Base-by-base conservation (phyloP, 805 yeast genomes). In the Candida lessepsii region DNA sequence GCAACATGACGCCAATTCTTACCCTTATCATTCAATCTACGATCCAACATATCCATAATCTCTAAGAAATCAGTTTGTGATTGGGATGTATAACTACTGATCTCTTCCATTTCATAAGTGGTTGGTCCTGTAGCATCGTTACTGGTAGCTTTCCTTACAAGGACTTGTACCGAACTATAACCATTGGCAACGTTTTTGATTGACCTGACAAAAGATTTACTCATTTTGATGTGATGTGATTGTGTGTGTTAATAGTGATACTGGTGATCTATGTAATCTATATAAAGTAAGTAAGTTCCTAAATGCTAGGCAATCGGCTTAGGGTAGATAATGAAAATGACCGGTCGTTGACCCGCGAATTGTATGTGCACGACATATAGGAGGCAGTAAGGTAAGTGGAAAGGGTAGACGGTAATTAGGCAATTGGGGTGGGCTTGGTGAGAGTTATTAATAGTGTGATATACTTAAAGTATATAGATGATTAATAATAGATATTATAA, bases 1-100 rank as follows among this genome's bases (percentile, higher is more conserved):
- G 95, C 90, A 36, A 91, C 90, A 60, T 91, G 99, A 50, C 96
- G 77, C 97, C 97, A 91, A 65, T 91, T 86, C 61, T 89, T 90
- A 46, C 98, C 98, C 69, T 90, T 90, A 58, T 91, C 98, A 57
- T 91, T 91, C 49, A 91, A 68, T 48, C 99, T 76, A 50, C 88
- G 79, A 65, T 91, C 97, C 32, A 91, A 65, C 83, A 91, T 88
- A 56, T 91, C 97, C 95, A 91, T 86, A 34, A 89, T 80, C 57
- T 89, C 95, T 54, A 88, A 73, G 53, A 89, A 80, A 52, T 87
- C 95, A 5, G 83, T 79, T 47, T 65, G 73, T 55, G 68, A 65
- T 50, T 81, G 84, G 57, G 76, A 83, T 1, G 96, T 86, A 50
- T 78, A 72, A 38, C 78, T 73, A 2, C 95, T 83, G 27, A 91